Base-by-base conservation (phyloP, 352 stramenopile species). In the Pythium chondricola region DNA sequence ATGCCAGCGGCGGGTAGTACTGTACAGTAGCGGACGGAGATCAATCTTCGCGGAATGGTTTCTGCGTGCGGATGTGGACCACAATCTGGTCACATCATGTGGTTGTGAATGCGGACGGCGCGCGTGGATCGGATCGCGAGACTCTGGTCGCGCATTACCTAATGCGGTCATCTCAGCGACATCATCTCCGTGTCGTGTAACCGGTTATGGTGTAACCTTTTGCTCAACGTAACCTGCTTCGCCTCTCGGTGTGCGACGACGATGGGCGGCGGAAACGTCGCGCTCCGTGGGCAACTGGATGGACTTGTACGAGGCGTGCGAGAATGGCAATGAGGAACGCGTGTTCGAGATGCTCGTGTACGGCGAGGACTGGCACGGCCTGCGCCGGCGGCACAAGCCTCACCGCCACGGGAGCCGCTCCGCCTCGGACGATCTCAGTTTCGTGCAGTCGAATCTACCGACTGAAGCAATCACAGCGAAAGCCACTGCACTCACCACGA, bases 281-380 rank as follows among this genome's bases (percentile, higher is more conserved):
- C n/a, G n/a, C n/a, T n/a, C n/a, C n/a, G n/a, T n/a, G n/a, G 13
- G 29, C 29, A 33, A 33, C n/a, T n/a, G 29, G 7, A 91, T 91
- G 80, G 80, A 91, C 39, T 57, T 91, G 27, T 82, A 82, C 43
- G 80, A 91, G 52, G 77, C 74, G 10, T 88, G 76, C 41, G 80
- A 91, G 59, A 88, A 87, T 53, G 80, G 80, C 44, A 91, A 91
- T 43, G 80, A 91, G 46, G 80, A 91, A 62, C 80, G 80, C 36
- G 76, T 88, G 17, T 64, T 91, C 6, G 80, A 88, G 61, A 59
- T 88, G 24, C 60, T 91, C 26, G 42, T 88, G n/a, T 55, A 69
- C 11, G 67, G 69, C 16, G 60, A 71, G 20, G 33, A 63, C 38
- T 52, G 43, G 39, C 30, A 48, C 17, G 35, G 43, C 6, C 13